phyloP scores from a whole-genome alignment of 306 rosid species.

The Hylodesmum podocarpum region DNA sequence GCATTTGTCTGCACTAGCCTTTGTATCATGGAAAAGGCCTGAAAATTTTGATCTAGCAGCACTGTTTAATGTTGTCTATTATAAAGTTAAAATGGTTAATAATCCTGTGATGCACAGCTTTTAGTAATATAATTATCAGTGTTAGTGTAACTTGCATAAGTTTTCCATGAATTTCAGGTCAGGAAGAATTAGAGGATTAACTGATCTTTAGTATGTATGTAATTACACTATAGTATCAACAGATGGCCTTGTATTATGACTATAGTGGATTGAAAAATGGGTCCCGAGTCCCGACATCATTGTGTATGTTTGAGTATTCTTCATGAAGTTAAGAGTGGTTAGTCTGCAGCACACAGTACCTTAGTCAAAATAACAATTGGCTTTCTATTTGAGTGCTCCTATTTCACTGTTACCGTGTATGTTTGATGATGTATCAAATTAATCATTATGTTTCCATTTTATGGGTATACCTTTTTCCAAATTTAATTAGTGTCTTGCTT shows the following conservation, averaged over 20 bases:
- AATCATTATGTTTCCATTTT: neutral
- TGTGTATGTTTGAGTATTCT: neutral
- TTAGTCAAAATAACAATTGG: neutral
- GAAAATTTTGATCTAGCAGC: neutral
- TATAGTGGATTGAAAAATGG: constrained; percentile 9
- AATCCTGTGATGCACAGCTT: neutral
- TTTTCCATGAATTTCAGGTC: neutral
- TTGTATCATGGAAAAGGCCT: neutral
- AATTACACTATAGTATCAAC: neutral
- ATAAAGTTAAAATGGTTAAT: neutral
- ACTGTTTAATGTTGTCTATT: neutral
- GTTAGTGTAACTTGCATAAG: neutral
- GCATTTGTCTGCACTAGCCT: neutral
- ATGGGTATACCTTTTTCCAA: neutral
- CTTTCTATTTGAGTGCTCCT: neutral
- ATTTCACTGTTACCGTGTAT: neutral
- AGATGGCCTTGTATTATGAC: neutral
- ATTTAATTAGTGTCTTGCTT: neutral
- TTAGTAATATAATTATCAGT: neutral
- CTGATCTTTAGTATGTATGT: neutral
- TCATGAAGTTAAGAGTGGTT: neutral
- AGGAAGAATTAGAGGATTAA: neutral
- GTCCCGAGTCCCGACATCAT: neutral
- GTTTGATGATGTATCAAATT: neutral
- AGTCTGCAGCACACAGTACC: neutral